Percentiles rank a stretch among this genome's conserved stretches.
These are phyloP conservation scores for Vanderwaltozyma yarrowii DNA, from an alignment of 805 yeast species.

Conservation along the genomic window DNA sequence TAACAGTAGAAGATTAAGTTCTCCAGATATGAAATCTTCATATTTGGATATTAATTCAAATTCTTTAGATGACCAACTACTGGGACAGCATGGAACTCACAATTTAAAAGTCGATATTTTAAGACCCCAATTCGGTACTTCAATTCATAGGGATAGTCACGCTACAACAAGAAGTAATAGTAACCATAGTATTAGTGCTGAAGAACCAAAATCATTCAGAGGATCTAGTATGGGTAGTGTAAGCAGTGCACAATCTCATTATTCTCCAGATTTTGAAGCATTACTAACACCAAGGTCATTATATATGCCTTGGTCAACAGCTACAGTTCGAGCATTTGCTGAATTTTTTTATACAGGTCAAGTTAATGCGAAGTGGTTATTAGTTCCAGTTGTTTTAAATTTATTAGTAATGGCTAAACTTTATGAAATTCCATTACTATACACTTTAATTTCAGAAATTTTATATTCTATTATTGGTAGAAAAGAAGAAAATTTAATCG, in stretches of 20 bases:
- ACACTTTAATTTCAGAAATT: slow-evolving; percentile 59
- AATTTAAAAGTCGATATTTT: background rate
- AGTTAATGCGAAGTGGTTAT: slow-evolving; percentile 64
- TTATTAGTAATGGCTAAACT: slow-evolving; percentile 51
- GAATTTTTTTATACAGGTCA: slow-evolving; percentile 76
- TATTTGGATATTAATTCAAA: background rate
- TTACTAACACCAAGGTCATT: slow-evolving; percentile 56
- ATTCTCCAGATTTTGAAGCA: slow-evolving; percentile 38
- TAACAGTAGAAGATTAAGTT: slow-evolving; percentile 8
- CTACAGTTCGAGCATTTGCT: slow-evolving; percentile 52
- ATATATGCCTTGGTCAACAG: slow-evolving; percentile 56
- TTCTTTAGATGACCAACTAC: slow-evolving; percentile 7
- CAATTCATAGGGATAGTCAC: background rate
- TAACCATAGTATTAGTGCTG: background rate
- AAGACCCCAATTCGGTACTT: background rate
- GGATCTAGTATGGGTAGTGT: slow-evolving; percentile 9
- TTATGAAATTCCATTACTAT: slow-evolving; percentile 59
- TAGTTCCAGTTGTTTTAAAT: slow-evolving; percentile 60
- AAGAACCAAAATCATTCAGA: background rate
- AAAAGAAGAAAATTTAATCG: slow-evolving; percentile 39
- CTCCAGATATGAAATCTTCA: slow-evolving; percentile 10
- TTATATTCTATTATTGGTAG: slow-evolving; percentile 60
- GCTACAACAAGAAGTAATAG: background rate
- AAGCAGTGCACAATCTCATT: slow-evolving; percentile 10
- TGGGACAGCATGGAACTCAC: slow-evolving; percentile 1